Evolutionary conservation across 257 asterid genomes (phyloP), one percentile per base, ranked within the genome.

Genomic region (Solanum tarijense): DNA sequence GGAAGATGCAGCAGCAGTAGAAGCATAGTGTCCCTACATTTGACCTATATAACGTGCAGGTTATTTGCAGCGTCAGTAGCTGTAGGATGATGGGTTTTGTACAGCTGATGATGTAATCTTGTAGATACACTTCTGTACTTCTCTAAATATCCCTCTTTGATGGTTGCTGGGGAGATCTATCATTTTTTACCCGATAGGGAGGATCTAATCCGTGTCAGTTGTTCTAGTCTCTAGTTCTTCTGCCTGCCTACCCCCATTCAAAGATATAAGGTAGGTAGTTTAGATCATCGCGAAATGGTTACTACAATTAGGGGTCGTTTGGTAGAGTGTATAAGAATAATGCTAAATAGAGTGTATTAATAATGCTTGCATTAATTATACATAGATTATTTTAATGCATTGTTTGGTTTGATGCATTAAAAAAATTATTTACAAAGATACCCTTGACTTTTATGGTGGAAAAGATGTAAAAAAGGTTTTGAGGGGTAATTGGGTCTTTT

Each of bases 1-100:
- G 78, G 90, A 75, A 21, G 92, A 90, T 83, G 96, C 86, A 74
- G 93, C 87, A 41, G 92, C 90, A 43, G 93, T 87, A 85, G 96
- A 87, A 74, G 95, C 89, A 16, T 81, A 81, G 68, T 48, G 29
- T 9, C 29, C 85, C 66, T 46, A 62, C 85, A 79, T 27, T 79
- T 79, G 60, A 46, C 84, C n/a, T 6, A 25, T 36, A n/a, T n/a
- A 12, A 25, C 27, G 62, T 5, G 25, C 65, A 5, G 85, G 66
- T 43, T 81, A 25, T 81, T 81, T 81, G 68, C 68, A 46, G 68
- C 27, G 3, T 79, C 25, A 46, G 39, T 46, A 81, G 85, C 85
- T 81, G 85, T 81, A 29, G 85, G 68, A 81, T 46, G 85, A 81
- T 46, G 69, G 38, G 2, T 81, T 81, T 81, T 81, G 69, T 48